A percentile compares a stretch with the other conserved stretches of the same genome.
Evolutionary conservation across 768 basidiomycete species (phyloP).

Genomic region (Thelephora aurantiotincta): DNA sequence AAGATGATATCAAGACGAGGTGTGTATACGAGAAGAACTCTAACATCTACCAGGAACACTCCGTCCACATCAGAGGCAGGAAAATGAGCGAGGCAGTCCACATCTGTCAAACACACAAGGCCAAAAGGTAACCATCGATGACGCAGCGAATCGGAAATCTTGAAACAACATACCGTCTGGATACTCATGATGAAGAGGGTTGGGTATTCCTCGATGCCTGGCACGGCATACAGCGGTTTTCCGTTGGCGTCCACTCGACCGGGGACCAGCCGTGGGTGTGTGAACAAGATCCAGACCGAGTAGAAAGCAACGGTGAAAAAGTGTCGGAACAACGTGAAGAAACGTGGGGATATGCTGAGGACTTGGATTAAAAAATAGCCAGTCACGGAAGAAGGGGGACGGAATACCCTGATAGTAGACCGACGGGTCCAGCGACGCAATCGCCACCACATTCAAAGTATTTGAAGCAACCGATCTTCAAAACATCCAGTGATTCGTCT

Average conservation of each 20-base stretch:
- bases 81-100: not conserved
- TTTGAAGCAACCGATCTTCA: conserved; percentile 85
- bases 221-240: conserved; percentile 25
- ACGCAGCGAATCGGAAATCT: not conserved
- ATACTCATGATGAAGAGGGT: conserved; percentile 42
- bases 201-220: conserved; percentile 56
- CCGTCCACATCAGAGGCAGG: not conserved
- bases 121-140: not conserved
- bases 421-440: conserved; percentile 78
- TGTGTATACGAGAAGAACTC: not conserved
- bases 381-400: not conserved
- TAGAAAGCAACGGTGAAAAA: conserved; percentile 96
- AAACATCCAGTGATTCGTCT: conserved; percentile 49
- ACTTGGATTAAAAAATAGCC: not conserved
- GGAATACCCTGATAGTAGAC: conserved; percentile 73
- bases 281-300: conserved; percentile 84
- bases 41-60: not conserved
- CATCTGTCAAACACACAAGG: not conserved
- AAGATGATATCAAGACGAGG: too few species aligned
- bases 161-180: conserved; percentile 37
- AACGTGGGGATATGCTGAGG: conserved; percentile 64
- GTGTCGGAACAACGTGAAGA: conserved; percentile 68
- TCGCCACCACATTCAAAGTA: conserved; percentile 93
- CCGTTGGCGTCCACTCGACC: conserved; percentile 14
- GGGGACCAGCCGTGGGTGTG: conserved; percentile 29